Evolutionary conservation across 2,329 filamentous ascomycete genomes (phyloP).

Genomic region (Aspergillus persii): DNA sequence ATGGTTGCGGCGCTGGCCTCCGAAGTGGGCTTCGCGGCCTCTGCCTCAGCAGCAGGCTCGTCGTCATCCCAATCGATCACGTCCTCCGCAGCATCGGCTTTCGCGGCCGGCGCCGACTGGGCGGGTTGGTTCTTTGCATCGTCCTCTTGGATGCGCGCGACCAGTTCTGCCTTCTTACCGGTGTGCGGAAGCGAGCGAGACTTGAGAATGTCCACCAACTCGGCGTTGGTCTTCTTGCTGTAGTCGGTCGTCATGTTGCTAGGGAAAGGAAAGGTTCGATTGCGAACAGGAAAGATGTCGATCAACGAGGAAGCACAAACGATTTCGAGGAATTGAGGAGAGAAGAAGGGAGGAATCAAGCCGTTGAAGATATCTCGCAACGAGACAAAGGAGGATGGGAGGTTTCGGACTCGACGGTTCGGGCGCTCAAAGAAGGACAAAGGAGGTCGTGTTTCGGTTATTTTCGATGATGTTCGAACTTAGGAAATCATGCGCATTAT

Average conservation of each 20-base stretch:
- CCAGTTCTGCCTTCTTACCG: conserved; percentile 51
- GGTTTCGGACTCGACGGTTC: neutral
- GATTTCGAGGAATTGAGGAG: neutral
- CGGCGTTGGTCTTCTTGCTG: conserved; percentile 50
- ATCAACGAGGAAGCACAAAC: neutral
- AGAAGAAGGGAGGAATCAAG: neutral
- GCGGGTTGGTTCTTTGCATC: conserved; percentile 30
- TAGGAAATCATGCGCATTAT: neutral
- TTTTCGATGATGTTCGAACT: neutral
- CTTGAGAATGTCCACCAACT: conserved; percentile 51
- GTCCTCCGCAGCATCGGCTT: conserved; percentile 34
- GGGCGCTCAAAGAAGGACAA: neutral
- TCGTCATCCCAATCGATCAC: conserved; percentile 48
- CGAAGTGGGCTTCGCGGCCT: conserved; percentile 27
- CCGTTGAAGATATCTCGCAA: neutral
- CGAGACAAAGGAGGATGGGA: neutral
- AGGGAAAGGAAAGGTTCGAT: neutral
- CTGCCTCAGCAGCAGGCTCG: conserved; percentile 24
- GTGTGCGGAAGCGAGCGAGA: conserved; percentile 46
- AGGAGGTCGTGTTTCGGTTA: neutral
- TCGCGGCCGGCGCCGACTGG: conserved; percentile 17
- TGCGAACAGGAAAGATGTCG: neutral
- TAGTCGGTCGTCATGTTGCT: conserved; percentile 44
- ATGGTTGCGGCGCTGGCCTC: conserved; percentile 33
- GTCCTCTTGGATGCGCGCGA: conserved; percentile 47